Evolutionary conservation across 2,329 filamentous ascomycete genomes (phyloP).

Genomic region (Thelonectria blattea): DNA sequence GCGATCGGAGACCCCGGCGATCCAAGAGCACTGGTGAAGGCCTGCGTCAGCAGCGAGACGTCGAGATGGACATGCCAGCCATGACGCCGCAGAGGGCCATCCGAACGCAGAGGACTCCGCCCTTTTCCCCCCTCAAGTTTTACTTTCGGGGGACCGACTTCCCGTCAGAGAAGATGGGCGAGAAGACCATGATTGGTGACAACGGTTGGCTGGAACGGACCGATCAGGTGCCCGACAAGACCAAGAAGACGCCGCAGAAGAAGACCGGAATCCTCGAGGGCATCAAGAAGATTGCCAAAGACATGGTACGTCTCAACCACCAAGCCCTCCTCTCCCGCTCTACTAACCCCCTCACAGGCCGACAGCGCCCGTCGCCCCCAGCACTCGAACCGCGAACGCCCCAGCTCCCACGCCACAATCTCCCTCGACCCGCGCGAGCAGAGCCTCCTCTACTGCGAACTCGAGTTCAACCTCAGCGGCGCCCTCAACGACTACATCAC

Average conservation of each 20-base stretch:
- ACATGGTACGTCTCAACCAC: constrained; percentile 51
- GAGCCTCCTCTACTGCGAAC: constrained; percentile 63
- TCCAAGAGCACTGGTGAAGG: constrained; percentile 41
- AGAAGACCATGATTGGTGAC: constrained; percentile 60
- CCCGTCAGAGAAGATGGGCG: constrained; percentile 47
- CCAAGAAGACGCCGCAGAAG: constrained; percentile 43
- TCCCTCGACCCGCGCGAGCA: constrained; percentile 63
- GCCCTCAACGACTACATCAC: constrained; percentile 60
- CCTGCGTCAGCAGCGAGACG: constrained; percentile 21
- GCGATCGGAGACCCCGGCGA: constrained; percentile 32
- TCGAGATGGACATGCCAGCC: constrained; percentile 21
- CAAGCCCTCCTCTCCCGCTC: constrained; percentile 3
- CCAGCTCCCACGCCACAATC: constrained; percentile 48
- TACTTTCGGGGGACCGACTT: constrained; percentile 50
- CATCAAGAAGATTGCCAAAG: constrained; percentile 60
- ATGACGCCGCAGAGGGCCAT: constrained; percentile 12
- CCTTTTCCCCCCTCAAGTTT: constrained; percentile 51
- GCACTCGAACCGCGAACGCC: constrained; percentile 38
- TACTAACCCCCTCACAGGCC: constrained; percentile 34
- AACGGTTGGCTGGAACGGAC: constrained; percentile 63
- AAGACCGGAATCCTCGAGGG: constrained; percentile 52
- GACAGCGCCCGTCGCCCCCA: constrained; percentile 46
- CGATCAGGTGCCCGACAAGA: constrained; percentile 30
- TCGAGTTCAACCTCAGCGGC: constrained; percentile 60
- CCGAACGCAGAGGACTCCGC: constrained; percentile 28